Evolutionary conservation across 768 basidiomycete genomes (phyloP), one percentile per base, ranked within the genome.

Genomic region (Paxillus involutus): DNA sequence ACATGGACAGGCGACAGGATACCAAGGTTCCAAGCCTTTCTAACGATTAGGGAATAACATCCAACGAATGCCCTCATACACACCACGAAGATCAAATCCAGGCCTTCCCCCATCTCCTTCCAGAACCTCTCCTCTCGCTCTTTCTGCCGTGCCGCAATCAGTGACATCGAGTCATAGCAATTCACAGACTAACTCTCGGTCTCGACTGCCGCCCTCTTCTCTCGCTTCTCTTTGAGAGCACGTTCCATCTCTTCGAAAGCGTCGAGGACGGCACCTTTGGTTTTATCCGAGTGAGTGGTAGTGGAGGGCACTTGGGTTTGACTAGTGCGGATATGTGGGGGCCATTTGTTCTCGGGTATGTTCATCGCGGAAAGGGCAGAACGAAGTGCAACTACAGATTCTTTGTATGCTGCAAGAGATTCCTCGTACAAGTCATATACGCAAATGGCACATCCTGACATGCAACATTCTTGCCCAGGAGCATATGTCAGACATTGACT

Each of bases 381-480:
- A n/a, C 80, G 78, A 10, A 94, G 69, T 0, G 73, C 55, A 3
- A 63, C 62, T 0, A 93, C 58, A 4, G 84, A 77, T 12, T 79
- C 75, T 24, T 80, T 77, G 73, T 93, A 93, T 12, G 73, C 75
- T 21, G 75, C 73, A 2, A 91, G 68, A 0, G 86, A 80, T 45
- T 93, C 91, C 56, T 89, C 84, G 71, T 94, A 92, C 24, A 94
- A 68, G 61, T 93, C 91, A 71, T 95, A 91, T 8, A 95, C 88
- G 68, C 94, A 95, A n/a, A 94, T 71, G 0, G 92, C 89, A 64
- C 94, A 96, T 30, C 91, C 91, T 3, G 91, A 93, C 93, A 95
- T 95, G 75, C 93, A 96, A 69, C 93, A 94, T 70, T 94, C 93
- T 94, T 10, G 5, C 17, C n/a, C 37, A 14, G 46, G 13, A 26